A percentile compares a stretch with the other conserved stretches of the same genome.
phyloP scores from a whole-genome alignment of 257 asterid species.

The Lycium ferocissimum region DNA sequence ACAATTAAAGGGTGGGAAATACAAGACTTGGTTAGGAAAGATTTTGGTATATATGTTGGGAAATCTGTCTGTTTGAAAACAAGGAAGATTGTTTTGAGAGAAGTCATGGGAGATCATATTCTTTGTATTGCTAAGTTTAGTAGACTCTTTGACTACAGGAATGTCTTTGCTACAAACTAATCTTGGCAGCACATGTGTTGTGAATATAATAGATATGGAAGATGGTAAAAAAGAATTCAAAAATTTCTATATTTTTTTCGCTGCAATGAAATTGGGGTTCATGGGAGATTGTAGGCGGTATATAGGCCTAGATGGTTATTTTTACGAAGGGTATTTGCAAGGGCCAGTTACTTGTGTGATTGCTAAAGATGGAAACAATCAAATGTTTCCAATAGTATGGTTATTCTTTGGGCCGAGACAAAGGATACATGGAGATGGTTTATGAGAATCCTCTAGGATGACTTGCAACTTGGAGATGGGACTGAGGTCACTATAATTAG shows the following conservation, averaged over 20 bases:
- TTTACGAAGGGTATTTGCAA: no score
- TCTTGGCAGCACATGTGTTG: background rate
- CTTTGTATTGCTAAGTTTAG: background rate
- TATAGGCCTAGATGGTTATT: background rate
- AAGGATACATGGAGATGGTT: background rate
- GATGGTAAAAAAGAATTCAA: no score
- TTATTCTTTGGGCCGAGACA: background rate
- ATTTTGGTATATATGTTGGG: background rate
- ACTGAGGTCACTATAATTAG: background rate
- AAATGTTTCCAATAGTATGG: background rate
- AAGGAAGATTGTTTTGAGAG: background rate
- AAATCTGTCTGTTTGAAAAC: background rate
- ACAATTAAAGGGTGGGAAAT: no score
- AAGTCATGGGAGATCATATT: background rate
- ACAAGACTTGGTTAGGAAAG: no score
- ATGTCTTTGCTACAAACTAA: background rate
- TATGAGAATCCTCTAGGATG: background rate
- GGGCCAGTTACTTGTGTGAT: background rate
- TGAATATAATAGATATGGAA: no score
- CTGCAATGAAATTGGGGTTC: background rate
- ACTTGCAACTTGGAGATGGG: background rate
- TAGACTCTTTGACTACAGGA: background rate
- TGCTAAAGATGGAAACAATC: background rate
- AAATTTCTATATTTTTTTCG: background rate
- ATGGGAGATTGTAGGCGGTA: background rate